Evolutionary conservation across 805 yeast species (phyloP), one percentile per base, ranked within the genome.

Genomic region (Dipodascopsis uninucleata): DNA sequence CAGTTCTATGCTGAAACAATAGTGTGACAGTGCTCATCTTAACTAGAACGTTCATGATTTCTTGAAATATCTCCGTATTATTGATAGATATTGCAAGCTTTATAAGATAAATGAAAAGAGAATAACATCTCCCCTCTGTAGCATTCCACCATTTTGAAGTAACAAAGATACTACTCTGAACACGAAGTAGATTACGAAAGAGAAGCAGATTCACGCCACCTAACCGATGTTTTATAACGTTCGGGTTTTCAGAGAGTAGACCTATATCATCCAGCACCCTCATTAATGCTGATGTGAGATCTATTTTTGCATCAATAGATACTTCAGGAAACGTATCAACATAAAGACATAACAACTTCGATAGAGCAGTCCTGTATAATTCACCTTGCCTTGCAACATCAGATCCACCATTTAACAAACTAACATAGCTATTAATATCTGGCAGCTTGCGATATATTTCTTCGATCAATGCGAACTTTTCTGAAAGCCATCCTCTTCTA

Each of bases 61-160:
- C 80, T 28, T 53, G 60, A 4, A 67, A 59, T 12, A 68, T 60
- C 0, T 22, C 24, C 6, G 9, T 14, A 18, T 36, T 40, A 3
- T 28, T 22, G 5, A 47, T 42, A 7, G 31, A 21, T 14, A 31
- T 25, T 26, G 51, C 46, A 12, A 45, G 23, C 58, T 77, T 76
- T 23, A 84, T 57, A 43, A 87, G 66, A 5, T 78, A 75, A 0
- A 89, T 79, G 62, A 86, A 87, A 35, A 85, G 67, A 0, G 95
- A 80, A 43, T 72, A 71, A 14, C 69, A 67, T 1, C 65, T n/a
- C 5, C 67, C 69, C 24, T 59, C 53, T 2, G 71, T 48, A 22
- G 74, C 67, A 59, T 77, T 82, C 88, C 93, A 88, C 96, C 96
- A 89, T 63, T 81, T 85, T 25, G 79, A 71, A 39, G 75, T 78